Evolutionary conservation across 805 yeast genomes (phyloP).

Genomic region (Zygoascus flipseniorum): DNA sequence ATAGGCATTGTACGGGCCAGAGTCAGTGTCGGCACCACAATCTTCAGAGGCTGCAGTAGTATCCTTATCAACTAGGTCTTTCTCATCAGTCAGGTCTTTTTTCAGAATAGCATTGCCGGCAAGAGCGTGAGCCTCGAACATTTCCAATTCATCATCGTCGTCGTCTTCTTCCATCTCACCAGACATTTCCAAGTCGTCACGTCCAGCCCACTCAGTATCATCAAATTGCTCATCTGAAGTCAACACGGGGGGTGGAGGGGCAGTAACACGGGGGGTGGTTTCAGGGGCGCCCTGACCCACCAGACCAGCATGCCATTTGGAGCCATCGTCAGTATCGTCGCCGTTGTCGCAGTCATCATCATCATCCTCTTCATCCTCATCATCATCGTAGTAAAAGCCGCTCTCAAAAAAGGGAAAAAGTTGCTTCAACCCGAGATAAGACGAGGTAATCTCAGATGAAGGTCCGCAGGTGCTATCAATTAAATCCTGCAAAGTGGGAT

Average conservation of each 20-base stretch:
- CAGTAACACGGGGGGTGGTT: background rate
- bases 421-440: conserved; percentile 5
- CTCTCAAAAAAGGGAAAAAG: conserved; percentile 5
- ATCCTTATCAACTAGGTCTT: background rate
- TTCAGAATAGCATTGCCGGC: background rate
- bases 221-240: background rate
- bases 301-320: conserved; percentile 13
- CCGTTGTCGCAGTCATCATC: conserved; percentile 19
- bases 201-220: background rate
- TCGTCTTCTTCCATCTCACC: background rate
- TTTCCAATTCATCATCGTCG: background rate
- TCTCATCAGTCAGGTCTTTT: background rate
- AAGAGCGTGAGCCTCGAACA: background rate
- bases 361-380: conserved; percentile 15
- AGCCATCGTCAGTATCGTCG: conserved; percentile 19
- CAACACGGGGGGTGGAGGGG: background rate
- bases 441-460: conserved; percentile 1
- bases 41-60: background rate
- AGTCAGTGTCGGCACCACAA: background rate
- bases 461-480: conserved; percentile 4
- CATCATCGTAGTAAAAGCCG: conserved; percentile 6
- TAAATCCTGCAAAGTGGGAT: background rate
- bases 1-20: background rate
- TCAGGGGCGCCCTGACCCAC: background rate
- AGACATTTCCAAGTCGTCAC: background rate